Conservation (phyloP, 2,329 filamentous ascomycete species). For the Metarhizium rileyi region DNA sequence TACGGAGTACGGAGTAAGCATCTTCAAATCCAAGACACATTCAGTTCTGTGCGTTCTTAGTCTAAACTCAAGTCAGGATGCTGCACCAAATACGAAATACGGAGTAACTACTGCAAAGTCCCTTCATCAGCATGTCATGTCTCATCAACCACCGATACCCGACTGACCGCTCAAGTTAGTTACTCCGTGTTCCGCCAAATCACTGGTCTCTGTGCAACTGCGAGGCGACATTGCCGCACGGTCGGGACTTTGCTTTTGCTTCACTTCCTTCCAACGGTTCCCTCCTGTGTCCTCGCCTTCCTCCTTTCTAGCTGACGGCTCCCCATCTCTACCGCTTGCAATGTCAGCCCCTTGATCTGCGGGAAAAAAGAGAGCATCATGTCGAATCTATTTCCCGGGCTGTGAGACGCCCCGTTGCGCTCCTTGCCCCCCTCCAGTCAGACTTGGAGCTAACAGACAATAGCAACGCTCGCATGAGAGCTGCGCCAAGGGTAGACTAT, state of each 20-base stretch:
- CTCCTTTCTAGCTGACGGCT: no score
- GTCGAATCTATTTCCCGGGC: slow-evolving; percentile 1
- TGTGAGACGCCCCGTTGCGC: background rate
- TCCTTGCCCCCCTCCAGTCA: no score
- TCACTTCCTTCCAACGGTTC: background rate
- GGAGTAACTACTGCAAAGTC: no score
- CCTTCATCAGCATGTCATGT: no score
- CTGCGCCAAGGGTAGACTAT: background rate
- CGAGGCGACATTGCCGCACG: background rate
- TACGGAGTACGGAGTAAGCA: no score
- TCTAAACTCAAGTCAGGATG: no score
- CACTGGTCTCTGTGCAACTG: background rate
- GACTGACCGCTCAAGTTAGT: background rate
- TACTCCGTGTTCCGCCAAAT: no score
- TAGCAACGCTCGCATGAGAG: slow-evolving; percentile 4
- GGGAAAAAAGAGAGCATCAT: background rate
- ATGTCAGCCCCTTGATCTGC: background rate
- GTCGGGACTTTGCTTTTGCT: background rate
- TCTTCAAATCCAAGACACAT: no score
- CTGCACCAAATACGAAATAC: no score
- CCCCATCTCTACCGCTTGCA: background rate
- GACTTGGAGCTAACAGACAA: background rate
- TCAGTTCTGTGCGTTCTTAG: no score
- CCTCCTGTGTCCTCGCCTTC: no score
- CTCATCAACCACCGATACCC: background rate